Evolutionary conservation across 1,139 yeast species (phyloP).

Genomic region (Kodamaea suecica): DNA sequence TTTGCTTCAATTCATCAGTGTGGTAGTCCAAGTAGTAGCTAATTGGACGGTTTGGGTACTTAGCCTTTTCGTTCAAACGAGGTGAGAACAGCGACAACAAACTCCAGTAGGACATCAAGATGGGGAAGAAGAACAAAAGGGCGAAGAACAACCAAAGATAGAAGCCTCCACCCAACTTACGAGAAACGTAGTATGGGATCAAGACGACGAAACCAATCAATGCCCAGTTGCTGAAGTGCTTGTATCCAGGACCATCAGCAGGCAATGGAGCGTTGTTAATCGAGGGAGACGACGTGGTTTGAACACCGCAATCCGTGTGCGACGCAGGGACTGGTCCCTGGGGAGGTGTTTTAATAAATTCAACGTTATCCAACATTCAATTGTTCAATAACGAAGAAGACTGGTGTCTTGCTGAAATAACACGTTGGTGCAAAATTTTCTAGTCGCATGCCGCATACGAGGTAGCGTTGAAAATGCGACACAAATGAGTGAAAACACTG

Average conservation of each 20-base stretch:
- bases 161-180: conserved; percentile 72
- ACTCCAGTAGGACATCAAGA: conserved; percentile 81
- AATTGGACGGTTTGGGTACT: conserved; percentile 74
- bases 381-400: neutral
- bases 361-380: conserved; percentile 39
- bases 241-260: conserved; percentile 89
- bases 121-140: conserved; percentile 58
- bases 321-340: conserved; percentile 49
- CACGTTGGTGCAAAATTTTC: neutral
- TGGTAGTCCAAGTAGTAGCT: conserved; percentile 81
- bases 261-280: conserved; percentile 85
- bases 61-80: conserved; percentile 73
- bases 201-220: conserved; percentile 51
- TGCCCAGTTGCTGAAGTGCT: conserved; percentile 66
- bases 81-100: conserved; percentile 75
- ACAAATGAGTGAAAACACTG: too few species aligned
- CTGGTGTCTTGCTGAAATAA: neutral
- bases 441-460: too few species aligned
- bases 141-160: conserved; percentile 60
- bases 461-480: too few species aligned
- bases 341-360: conserved; percentile 60
- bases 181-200: conserved; percentile 62
- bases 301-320: conserved; percentile 51
- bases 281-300: conserved; percentile 65
- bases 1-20: conserved; percentile 65